Evolutionary conservation across 805 yeast genomes (phyloP), one percentile per base, ranked within the genome.

Genomic region (Phaffomyces opuntiae): DNA sequence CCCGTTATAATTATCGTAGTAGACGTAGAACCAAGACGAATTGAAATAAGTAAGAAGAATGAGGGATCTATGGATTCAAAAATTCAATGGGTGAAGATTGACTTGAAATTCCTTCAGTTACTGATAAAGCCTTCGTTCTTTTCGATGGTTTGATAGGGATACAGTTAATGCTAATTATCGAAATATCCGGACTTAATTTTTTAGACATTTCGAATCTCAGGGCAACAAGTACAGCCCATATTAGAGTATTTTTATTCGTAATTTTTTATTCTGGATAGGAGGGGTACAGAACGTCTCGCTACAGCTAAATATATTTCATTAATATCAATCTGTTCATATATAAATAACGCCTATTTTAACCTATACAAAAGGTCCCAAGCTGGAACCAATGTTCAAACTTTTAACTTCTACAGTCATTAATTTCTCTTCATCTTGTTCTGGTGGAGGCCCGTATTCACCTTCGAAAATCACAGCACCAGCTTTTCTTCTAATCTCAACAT

Each of bases 381-480:
- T 29, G 13, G 31, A 29, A 17, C 50, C 51, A 32, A 58, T 39
- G 42, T 57, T 59, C 45, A 59, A 38, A 5, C 43, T 47, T 39
- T 49, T 59, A 5, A 56, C 44, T 4, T 53, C 57, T 6, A 42
- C 17, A 25, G 49, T 33, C 60, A 58, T 57, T 27, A 49, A 24
- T 3, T 39, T 36, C 5, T 55, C 61, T 38, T 61, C 67, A 27
- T 64, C 66, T 3, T 46, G 59, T 38, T 73, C 78, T 0, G 86
- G 82, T 48, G 70, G 69, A 1, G 97, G 96, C 0, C 98, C 99
- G 62, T 76, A 89, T 53, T 93, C 97, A 17, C 97, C 98, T 67
- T 91, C 99, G 57, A 83, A 93, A 51, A 93, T 85, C 2, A 90
- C 84, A 4, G 97, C 96, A 5, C 98, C 96, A 7, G 96, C 87